Percentiles rank a stretch among this genome's conserved stretches.
phyloP scores from a whole-genome alignment of 805 yeast genomes.

The Teunomyces tritomae region DNA sequence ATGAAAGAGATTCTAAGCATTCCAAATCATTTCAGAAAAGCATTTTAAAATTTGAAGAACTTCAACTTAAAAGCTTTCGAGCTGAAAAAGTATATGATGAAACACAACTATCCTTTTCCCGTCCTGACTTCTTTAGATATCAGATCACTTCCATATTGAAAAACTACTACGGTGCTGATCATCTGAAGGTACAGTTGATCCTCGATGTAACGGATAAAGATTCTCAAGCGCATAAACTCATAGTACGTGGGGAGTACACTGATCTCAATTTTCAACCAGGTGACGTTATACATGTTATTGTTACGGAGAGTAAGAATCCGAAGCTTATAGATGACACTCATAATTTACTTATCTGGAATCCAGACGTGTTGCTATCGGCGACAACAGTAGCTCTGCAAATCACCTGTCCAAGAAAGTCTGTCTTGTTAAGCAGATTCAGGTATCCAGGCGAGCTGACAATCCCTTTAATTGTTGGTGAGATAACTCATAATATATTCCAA shows the following conservation, averaged over 20 bases:
- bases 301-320: conserved; percentile 38
- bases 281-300: conserved; percentile 64
- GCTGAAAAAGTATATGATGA: conserved; percentile 1
- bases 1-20: conserved; percentile 7
- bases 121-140: conserved; percentile 48
- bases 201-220: conserved; percentile 48
- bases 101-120: conserved; percentile 35
- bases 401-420: conserved; percentile 69
- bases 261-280: conserved; percentile 45
- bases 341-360: conserved; percentile 74
- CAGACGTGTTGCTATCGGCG: conserved; percentile 79
- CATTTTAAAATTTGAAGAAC: conserved; percentile 6
- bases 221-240: conserved; percentile 35
- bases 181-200: conserved; percentile 45
- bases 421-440: conserved; percentile 53
- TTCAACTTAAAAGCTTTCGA: conserved; percentile 2
- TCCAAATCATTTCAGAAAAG: conserved; percentile 14
- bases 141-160: conserved; percentile 37
- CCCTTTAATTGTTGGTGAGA: conserved; percentile 76
- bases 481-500: conserved; percentile 77
- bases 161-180: conserved; percentile 28
- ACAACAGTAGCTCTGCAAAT: conserved; percentile 78
- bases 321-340: conserved; percentile 52
- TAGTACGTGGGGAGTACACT: conserved; percentile 63
- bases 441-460: conserved; percentile 63